phyloP scores from a whole-genome alignment of 1,284 basidiomycete species.

The Ganoderma lingzhi region DNA sequence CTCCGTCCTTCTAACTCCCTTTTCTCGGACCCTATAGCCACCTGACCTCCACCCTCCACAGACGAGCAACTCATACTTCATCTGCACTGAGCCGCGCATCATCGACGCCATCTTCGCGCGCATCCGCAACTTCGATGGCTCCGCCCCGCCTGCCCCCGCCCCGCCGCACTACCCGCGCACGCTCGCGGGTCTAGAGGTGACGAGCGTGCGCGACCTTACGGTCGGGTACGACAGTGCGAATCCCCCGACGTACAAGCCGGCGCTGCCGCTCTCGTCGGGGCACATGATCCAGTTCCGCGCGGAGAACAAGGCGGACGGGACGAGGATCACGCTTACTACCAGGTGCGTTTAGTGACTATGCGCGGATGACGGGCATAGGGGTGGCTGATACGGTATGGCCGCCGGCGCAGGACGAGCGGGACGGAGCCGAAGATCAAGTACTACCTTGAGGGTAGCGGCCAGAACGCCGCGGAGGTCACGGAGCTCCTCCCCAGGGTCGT shows the following conservation, averaged over 20 bases:
- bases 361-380: background rate
- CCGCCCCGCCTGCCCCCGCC: conserved; percentile 43
- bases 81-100: conserved; percentile 69
- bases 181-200: conserved; percentile 68
- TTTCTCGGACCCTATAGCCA: background rate
- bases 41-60: conserved; percentile 38
- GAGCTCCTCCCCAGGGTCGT: conserved; percentile 61
- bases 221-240: conserved; percentile 76
- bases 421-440: conserved; percentile 93
- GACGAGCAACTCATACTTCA: conserved; percentile 87
- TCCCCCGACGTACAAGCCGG: conserved; percentile 68
- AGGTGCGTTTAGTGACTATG: conserved; percentile 50
- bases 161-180: conserved; percentile 60
- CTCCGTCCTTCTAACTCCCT: background rate
- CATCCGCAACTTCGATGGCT: conserved; percentile 62
- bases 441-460: conserved; percentile 80
- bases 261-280: conserved; percentile 77
- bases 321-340: conserved; percentile 69
- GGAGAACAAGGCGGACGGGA: conserved; percentile 49
- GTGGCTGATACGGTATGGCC: background rate
- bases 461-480: conserved; percentile 51
- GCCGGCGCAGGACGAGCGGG: conserved; percentile 71
- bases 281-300: conserved; percentile 87
- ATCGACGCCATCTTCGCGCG: conserved; percentile 74
- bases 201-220: conserved; percentile 77